Base-by-base conservation (phyloP, 2,329 filamentous ascomycete species). In the Mariannaea sp. region DNA sequence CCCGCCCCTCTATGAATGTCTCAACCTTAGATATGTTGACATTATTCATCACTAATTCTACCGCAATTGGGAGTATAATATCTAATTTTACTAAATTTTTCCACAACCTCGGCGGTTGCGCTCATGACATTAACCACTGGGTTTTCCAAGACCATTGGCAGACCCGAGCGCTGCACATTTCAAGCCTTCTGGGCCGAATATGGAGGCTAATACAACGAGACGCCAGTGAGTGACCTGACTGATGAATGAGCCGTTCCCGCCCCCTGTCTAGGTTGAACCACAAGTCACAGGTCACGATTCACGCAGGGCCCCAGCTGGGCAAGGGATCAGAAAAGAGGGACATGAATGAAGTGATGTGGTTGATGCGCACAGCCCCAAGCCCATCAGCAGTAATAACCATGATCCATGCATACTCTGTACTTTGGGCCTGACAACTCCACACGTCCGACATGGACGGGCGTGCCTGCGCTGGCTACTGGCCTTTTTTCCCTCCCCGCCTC, bases 211-310 rank as follows among this genome's bases (percentile, higher is more conserved):
- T 13, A 33, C 8, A 17, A n/a, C 14, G 7, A 38, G 19, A 39
- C 12, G 10, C 12, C 13, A 17, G 29, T 17, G 33, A 39, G 36
- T 39, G 36, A 38, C 32, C 46, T 49, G 36, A 39, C 45, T 48
- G 47, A 36, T 29, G 42, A 29, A n/a, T 43, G 47, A 49, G 47
- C 47, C 47, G 47, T 49, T 49, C 47, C 39, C 47, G 47, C 29
- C 38, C 46, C 46, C 40, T 32, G 46, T 49, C 38, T 19, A 24
- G n/a, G 30, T n/a, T 32, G 17, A 14, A 26, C 9, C 5, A 13
- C 24, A 12, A 46, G 20, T 36, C 30, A 22, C 30, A 22, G 30
- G 32, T 22, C 43, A 46, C 8, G 17, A n/a, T n/a, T n/a, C n/a
- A n/a, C n/a, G n/a, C 33, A 20, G 7, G 33, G 16, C n/a, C 16